These are phyloP conservation scores for Garcia nutans DNA, from an alignment of 345 rosid species.

Conservation along the genomic window DNA sequence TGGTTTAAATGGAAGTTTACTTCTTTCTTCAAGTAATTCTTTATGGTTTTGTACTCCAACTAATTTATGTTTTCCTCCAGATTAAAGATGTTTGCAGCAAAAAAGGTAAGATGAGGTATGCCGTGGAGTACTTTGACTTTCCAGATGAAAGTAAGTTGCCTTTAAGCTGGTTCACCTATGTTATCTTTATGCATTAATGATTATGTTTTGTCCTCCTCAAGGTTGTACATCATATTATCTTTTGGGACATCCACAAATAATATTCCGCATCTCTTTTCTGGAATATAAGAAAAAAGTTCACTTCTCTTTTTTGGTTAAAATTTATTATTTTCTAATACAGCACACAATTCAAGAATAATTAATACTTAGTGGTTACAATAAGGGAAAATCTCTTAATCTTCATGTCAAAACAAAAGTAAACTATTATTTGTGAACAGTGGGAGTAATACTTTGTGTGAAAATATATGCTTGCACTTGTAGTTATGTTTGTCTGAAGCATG, in stretches of 20 bases:
- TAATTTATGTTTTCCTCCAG: constrained; percentile 25
- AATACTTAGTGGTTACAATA: no score
- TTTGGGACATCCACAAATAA: no score
- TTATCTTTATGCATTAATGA: not conserved
- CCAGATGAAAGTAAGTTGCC: constrained; percentile 56
- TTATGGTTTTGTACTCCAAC: not conserved
- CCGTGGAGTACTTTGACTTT: constrained; percentile 45
- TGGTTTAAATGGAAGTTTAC: not conserved
- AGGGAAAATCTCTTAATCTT: no score
- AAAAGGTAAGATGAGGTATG: not conserved
- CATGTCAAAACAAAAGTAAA: no score
- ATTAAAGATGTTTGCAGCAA: constrained; percentile 23
- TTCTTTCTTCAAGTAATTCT: not conserved
- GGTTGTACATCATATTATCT: not conserved
- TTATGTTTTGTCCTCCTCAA: not conserved
- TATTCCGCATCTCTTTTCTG: no score
- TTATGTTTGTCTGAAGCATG: constrained; percentile 2
- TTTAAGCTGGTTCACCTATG: constrained; percentile 2
- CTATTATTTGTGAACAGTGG: no score
- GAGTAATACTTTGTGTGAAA: not conserved
- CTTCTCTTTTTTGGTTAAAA: no score
- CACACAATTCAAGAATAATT: not conserved
- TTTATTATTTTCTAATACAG: no score
- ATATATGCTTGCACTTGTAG: not conserved
- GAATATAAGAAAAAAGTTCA: no score